These are phyloP conservation scores for Salvia splendens DNA, from an alignment of 257 asterid species.

Conservation along the genomic window DNA sequence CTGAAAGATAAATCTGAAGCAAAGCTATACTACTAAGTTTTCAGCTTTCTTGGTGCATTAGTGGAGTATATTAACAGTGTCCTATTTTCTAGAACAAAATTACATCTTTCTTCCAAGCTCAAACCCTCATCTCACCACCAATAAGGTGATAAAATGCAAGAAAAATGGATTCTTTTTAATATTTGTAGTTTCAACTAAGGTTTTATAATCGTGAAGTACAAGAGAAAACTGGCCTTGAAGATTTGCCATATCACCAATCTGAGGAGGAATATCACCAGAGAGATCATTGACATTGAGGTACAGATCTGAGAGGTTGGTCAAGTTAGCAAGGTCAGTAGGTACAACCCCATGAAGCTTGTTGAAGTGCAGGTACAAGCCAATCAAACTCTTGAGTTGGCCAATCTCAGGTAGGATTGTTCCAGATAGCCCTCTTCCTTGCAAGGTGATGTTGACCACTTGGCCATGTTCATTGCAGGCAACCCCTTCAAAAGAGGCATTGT, in stretches of 20 bases:
- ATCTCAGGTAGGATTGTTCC: constrained; percentile 89
- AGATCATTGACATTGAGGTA: constrained; percentile 88
- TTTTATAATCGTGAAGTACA: neutral
- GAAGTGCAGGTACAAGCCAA: constrained; percentile 93
- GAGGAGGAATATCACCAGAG: constrained; percentile 76
- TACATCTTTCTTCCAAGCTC: constrained; percentile 15
- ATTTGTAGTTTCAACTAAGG: neutral
- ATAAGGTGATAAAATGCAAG: neutral
- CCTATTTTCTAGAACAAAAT: neutral
- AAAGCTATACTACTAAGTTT: neutral
- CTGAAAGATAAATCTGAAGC: constrained; percentile 1
- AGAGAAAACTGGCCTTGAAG: constrained; percentile 65
- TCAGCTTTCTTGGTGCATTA: constrained; percentile 8
- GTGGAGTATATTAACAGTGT: neutral
- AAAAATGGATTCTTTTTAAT: neutral
- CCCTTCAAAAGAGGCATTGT: constrained; percentile 62
- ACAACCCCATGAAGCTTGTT: constrained; percentile 81
- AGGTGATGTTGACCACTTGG: constrained; percentile 78
- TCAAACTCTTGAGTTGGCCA: constrained; percentile 66
- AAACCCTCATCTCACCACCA: neutral
- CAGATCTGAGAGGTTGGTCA: constrained; percentile 77
- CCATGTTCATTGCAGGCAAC: constrained; percentile 73
- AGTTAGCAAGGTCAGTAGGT: constrained; percentile 73
- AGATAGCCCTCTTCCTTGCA: constrained; percentile 83
- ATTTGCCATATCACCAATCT: constrained; percentile 65